These are phyloP conservation scores for Penicillium sp. DNA, from an alignment of 2,329 filamentous ascomycete genomes.

Conservation along the genomic window DNA sequence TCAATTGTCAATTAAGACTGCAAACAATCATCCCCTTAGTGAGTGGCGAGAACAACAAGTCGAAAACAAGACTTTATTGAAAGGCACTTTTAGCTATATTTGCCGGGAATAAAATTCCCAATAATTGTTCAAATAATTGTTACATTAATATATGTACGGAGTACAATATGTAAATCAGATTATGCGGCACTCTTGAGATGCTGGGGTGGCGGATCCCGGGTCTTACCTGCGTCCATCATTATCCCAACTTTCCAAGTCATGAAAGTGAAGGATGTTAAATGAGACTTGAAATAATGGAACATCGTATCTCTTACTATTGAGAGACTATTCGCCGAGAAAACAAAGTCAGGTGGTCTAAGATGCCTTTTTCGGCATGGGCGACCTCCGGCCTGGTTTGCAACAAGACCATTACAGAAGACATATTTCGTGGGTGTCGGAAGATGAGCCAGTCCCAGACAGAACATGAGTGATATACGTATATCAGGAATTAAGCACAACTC, in stretches of 20 bases:
- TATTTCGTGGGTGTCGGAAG: constrained; percentile 4
- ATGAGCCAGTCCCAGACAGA: constrained; percentile 5
- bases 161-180: neutral
- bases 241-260: neutral
- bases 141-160: neutral
- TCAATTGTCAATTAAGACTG: neutral
- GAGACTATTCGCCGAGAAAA: neutral
- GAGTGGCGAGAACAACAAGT: neutral
- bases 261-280: neutral
- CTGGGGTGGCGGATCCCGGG: neutral
- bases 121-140: neutral
- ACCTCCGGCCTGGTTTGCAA: constrained; percentile 3
- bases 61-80: neutral
- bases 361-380: neutral
- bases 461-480: constrained; percentile 3
- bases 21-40: neutral
- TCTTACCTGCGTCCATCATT: neutral
- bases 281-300: neutral
- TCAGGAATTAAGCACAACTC: neutral
- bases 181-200: neutral
- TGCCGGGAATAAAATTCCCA: neutral
- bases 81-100: neutral
- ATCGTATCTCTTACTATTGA: constrained; percentile 1
- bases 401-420: constrained; percentile 1
- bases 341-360: constrained; percentile 1